Base-by-base conservation (phyloP, 768 basidiomycete species). In the Austroboletus festivus region DNA sequence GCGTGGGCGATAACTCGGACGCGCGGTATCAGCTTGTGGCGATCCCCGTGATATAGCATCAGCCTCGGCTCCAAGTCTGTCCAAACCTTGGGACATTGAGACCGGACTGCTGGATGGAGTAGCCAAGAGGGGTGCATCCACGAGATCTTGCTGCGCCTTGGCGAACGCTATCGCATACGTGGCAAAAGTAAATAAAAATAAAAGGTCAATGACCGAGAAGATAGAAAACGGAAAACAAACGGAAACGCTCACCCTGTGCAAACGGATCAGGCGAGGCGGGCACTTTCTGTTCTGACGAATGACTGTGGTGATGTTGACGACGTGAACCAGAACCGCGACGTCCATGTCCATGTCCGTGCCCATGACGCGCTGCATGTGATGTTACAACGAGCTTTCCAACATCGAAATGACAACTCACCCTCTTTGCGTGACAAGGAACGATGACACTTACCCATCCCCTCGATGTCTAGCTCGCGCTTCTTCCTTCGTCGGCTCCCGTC, bases 401-500 rank as follows among this genome's bases (percentile, higher is more conserved):
- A 4, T 4, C 9, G 31, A 33, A 16, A 19, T 38, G 9, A 19
- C 3, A 3, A 4, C 60, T 46, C 26, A 62, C 59, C 11, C 15
- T 61, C 57, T 45, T 53, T 59, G 30, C 48, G 53, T 11, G 46
- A 15, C 21, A 48, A 50, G 3, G 35, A 0, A 20, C 37, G 49
- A 26, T 20, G 48, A 11, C 10, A 4, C 33, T 23, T 13, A 22
- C n/a, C 44, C 5, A 35, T 10, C 37, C 45, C 38, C 7, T 45
- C 50, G 16, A 37, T 47, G 5, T 58, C 53, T 6, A 67, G 18
- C 21, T 35, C 46, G 5, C 61, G 45, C 44, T 55, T 53, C 45
- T 65, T 61, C 3, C 64, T 51, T 9, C 31, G 47, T 3, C 50
- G 61, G 46, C 50, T 52, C 10, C 33, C 46, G 10, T 50, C 55